Base-by-base conservation (phyloP, 768 basidiomycete species). In the Lactarius akahatsu region DNA sequence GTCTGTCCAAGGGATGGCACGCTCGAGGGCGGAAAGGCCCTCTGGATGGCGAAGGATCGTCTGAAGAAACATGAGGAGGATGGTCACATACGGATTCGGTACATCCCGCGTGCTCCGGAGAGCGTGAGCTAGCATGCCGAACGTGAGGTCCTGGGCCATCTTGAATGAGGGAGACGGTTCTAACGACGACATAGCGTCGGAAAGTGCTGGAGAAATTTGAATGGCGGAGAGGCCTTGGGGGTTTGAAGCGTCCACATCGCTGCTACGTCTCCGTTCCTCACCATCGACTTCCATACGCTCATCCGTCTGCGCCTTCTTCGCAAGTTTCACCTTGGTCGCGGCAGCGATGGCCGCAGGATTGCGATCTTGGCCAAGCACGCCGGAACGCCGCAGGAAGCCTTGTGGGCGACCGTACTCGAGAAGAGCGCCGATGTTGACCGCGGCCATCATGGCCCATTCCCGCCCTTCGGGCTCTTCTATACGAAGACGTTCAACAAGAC, bases 401-500 rank as follows among this genome's bases (percentile, higher is more conserved):
- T 81, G 83, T 3, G 87, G 81, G 32, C 86, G 82, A 40, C 97
- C 96, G 71, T 96, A 98, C 76, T 98, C 95, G 72, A 98, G 79
- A 10, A 97, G 76, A 0, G 91, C 85, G 4, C 85, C 82, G 38
- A 98, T 81, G 75, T 96, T 96, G 71, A 93, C 81, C 56, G 90
- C 79, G 0, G 86, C 96, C 93, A 98, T 96, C 90, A 96, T 94
- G 71, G 93, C 89, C 97, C 97, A 99, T 64, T 96, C 93, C 34
- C 88, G 86, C 73, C 88, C 90, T 70, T 91, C 85, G 0, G 86
- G 88, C 11, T 85, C 86, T 67, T 96, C 92, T 64, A 95, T 89
- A 61, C 87, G 83, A 3, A 96, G 83, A 47, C 92, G 88, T 75
- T 96, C 95, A 61, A 94, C 82, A 74, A 96, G 91, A 23, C 94